Percentiles rank a stretch among this genome's conserved stretches.
Evolutionary conservation across 1,284 basidiomycete species (phyloP).

Genomic region (Phlebopus sp.): DNA sequence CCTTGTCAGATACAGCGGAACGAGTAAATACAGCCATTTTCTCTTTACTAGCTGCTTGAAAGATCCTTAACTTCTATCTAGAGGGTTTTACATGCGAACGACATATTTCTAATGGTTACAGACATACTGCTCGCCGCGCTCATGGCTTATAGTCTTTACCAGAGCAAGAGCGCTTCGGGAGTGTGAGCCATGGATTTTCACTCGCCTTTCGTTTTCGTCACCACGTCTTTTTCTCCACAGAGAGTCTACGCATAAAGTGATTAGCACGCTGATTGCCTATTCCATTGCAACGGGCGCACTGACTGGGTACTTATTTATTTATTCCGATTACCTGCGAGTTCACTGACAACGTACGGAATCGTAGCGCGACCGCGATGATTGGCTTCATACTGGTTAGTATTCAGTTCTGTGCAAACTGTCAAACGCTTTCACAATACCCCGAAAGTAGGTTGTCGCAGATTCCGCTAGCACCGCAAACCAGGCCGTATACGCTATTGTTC

Average conservation of each 20-base stretch:
- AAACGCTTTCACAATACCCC: neutral
- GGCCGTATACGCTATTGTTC: neutral
- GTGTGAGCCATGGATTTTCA: neutral
- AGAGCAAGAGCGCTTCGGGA: neutral
- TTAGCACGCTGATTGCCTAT: neutral
- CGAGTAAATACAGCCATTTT: no score
- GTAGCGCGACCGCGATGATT: neutral
- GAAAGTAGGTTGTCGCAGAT: neutral
- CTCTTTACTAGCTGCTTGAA: neutral
- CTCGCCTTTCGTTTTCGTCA: neutral
- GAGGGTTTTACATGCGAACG: neutral
- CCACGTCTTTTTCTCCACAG: neutral
- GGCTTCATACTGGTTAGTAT: neutral
- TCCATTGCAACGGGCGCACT: neutral
- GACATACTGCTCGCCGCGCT: neutral
- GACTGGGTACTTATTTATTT: neutral
- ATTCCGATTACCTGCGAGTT: neutral
- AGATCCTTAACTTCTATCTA: neutral
- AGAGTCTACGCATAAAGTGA: neutral
- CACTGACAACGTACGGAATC: neutral
- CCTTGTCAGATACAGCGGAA: neutral
- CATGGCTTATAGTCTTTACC: neutral
- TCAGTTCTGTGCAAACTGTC: neutral
- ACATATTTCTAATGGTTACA: neutral
- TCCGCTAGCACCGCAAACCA: neutral